Base-by-base conservation (phyloP, 2,329 filamentous ascomycete species). In the Grosmannia huntii region DNA sequence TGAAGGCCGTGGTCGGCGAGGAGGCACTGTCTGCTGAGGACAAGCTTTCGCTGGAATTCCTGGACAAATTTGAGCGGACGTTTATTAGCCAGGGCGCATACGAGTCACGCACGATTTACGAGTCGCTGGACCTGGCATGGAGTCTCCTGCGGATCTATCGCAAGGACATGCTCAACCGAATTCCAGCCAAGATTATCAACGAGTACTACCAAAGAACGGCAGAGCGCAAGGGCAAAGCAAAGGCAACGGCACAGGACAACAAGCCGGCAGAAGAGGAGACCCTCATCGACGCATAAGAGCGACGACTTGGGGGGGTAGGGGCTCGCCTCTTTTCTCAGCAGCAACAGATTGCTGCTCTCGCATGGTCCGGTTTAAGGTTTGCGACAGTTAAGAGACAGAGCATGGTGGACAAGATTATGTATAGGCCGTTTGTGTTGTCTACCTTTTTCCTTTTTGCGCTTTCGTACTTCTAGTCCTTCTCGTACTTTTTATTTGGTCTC, bases 1-100 rank as follows among this genome's bases (percentile, higher is more conserved):
- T 99, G 94, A 99, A 97, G 79, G 94, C 94, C 61, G 94, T 99
- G 72, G 94, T 99, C 60, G 94, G 94, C 76, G 95, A 99, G 76
- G 94, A 99, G 73, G 94, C 94, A 38, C 75, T 99, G 69, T 96
- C 90, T 31, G 82, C 88, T 57, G 94, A 99, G 76, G 94, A 99
- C 76, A 97, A 97, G 79, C 83, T 97, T 60, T 96, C 92, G 10
- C 94, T 99, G 44, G 94, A 99, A 73, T 99, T 99, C 79, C 77
- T 99, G 66, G 92, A 97, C 70, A 97, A 97, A 76, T 99, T 99
- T 70, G 94, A 99, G 77, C 86, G 88, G 63, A 89, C 87, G 60
- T 99, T 97, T 75, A 95, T 99, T 72, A 79, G 81, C 63, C 94
- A 99, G 74, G 89, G 89, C 57, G 78, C 90, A 21, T 99, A 99